Evolutionary conservation across 2,329 filamentous ascomycete genomes (phyloP).

Genomic region (Camptophora hylomeconis): DNA sequence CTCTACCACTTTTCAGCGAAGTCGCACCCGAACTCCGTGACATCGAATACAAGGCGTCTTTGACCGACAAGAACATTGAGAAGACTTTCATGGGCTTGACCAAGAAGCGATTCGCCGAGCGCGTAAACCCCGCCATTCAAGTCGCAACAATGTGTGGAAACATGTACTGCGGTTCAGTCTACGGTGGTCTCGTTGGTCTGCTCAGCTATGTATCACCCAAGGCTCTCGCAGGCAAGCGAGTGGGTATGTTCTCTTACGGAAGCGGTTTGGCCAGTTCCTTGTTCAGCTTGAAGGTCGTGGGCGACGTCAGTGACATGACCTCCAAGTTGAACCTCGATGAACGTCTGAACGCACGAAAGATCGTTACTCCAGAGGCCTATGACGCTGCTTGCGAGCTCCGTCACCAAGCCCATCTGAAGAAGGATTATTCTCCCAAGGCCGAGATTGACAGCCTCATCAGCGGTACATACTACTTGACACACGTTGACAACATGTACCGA

Average conservation of each 20-base stretch:
- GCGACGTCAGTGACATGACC: conserved; percentile 54
- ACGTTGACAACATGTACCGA: conserved; percentile 78
- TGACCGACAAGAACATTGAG: conserved; percentile 71
- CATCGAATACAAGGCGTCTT: conserved; percentile 65
- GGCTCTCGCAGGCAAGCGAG: conserved; percentile 55
- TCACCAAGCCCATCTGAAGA: conserved; percentile 72
- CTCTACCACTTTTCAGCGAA: conserved; percentile 55
- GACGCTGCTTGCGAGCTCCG: conserved; percentile 70
- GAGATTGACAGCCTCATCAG: conserved; percentile 51
- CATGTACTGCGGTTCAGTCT: conserved; percentile 51
- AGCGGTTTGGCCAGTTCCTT: conserved; percentile 64
- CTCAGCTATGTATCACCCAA: conserved; percentile 51
- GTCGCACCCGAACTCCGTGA: conserved; percentile 65
- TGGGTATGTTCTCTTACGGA: conserved; percentile 68
- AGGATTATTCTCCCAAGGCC: conserved; percentile 60
- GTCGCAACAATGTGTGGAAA: conserved; percentile 63
- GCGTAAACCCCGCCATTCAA: conserved; percentile 59
- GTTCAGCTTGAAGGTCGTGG: conserved; percentile 53
- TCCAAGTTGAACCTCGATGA: conserved; percentile 58
- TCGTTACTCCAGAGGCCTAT: conserved; percentile 58
- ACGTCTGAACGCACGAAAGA: conserved; percentile 51
- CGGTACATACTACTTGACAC: conserved; percentile 66
- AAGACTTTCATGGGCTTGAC: conserved; percentile 75
- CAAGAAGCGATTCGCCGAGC: conserved; percentile 74
- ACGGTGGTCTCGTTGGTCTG: conserved; percentile 44